These are phyloP conservation scores for Mycena rebaudengoi DNA, from an alignment of 768 basidiomycete genomes.

Conservation along the genomic window DNA sequence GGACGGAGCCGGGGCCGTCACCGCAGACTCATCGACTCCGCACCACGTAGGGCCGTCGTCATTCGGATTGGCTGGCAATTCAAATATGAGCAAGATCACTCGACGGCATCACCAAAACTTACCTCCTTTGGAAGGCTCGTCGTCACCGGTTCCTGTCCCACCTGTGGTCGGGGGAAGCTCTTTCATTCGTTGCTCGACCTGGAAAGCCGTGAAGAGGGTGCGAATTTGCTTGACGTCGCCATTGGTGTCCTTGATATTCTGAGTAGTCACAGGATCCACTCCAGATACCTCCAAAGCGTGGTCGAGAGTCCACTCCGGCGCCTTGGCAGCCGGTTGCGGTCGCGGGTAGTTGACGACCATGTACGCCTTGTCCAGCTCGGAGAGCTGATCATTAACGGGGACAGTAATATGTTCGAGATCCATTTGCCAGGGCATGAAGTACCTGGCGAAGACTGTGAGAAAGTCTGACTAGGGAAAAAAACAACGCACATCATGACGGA, in stretches of 20 bases:
- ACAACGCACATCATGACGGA: conserved; percentile 31
- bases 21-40: background rate
- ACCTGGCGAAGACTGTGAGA: background rate
- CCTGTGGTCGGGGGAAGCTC: background rate
- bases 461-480: background rate
- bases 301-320: conserved; percentile 11
- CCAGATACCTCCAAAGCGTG: conserved; percentile 13
- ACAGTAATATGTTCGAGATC: conserved; percentile 15
- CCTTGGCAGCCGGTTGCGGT: background rate
- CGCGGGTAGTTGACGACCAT: conserved; percentile 26
- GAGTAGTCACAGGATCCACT: background rate
- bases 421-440: conserved; percentile 24
- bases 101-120: too few species aligned
- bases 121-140: too few species aligned
- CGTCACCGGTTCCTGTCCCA: background rate
- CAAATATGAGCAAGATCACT: too few species aligned
- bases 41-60: background rate
- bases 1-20: background rate
- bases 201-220: conserved; percentile 8
- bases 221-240: conserved; percentile 8
- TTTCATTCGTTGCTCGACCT: background rate
- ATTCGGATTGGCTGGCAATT: too few species aligned
- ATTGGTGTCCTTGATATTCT: background rate
- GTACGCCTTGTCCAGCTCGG: conserved; percentile 24
- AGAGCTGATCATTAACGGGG: conserved; percentile 10